These are phyloP conservation scores for Parachaetomium inaequale DNA, from an alignment of 495 filamentous ascomycete genomes.

Conservation along the genomic window DNA sequence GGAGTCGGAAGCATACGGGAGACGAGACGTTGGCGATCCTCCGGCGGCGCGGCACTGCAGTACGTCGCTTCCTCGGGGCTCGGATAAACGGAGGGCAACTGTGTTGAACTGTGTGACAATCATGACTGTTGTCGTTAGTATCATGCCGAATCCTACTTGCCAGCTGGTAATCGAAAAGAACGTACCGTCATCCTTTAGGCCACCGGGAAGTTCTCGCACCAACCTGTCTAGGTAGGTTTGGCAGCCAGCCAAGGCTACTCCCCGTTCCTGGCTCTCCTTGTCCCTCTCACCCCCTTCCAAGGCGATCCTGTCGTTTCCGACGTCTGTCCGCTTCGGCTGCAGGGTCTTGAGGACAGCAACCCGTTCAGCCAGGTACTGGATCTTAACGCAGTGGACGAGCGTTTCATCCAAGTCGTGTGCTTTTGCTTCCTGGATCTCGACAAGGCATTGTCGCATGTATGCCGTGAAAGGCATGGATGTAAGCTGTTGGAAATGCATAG, in stretches of 20 bases:
- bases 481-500: conserved; percentile 31
- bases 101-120: conserved; percentile 13
- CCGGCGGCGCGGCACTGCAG: not conserved
- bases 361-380: conserved; percentile 39
- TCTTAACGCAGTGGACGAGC: conserved; percentile 34
- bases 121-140: conserved; percentile 12
- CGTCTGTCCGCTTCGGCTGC: conserved; percentile 12
- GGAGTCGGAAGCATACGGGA: not conserved
- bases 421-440: conserved; percentile 30
- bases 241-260: not conserved
- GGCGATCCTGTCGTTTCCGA: not conserved
- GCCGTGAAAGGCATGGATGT: conserved; percentile 33
- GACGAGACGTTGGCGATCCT: not conserved
- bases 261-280: not conserved
- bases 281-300: not conserved
- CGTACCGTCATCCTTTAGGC: not conserved
- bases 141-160: not conserved
- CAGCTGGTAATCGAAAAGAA: not conserved
- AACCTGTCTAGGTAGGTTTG: not conserved
- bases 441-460: conserved; percentile 37
- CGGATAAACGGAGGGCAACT: conserved; percentile 9
- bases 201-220: not conserved
- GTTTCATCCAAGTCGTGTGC: conserved; percentile 35
- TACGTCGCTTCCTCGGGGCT: conserved; percentile 1
- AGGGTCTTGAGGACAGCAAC: conserved; percentile 31